Evolutionary conservation across 176 grass and related monocot species (phyloP), one percentile per base, ranked within the genome.

Genomic region (Leersia perrieri): DNA sequence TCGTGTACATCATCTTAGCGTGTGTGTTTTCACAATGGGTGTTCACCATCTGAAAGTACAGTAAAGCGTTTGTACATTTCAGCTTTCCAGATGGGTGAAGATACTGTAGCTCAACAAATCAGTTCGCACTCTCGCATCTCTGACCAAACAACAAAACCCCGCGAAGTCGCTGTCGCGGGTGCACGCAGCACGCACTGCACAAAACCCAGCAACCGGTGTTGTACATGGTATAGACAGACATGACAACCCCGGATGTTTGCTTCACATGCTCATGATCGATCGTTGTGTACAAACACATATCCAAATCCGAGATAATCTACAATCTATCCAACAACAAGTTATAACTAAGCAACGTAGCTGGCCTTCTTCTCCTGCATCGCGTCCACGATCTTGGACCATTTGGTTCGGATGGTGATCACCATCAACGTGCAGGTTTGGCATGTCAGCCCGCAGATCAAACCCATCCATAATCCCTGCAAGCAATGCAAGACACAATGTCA

Each of bases 391-490:
- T 82, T 84, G 38, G 69, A 74, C 96, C 90, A 93, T 60, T 84
- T 89, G 28, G 86, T 88, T 26, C 92, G 86, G 35, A 79, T 7
- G 64, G 96, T 98, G 84, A 98, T 93, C 32, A 93, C 74, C 33
- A 95, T 5, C 62, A 99, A 79, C 39, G 81, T 5, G 73, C 20
- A 28, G 3, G 84, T 60, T 82, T 95, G 96, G 80, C 84, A 90
- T 11, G 64, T 66, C 38, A 93, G 71, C 13, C 96, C 96, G 75
- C 88, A 93, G 45, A 90, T 86, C 26, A 99, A 61, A 76, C 96
- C 96, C 86, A 58, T 45, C 90, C 96, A 95, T 7, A 93, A 66
- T 9, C 96, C 96, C 94, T 97, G 77, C 35, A 45, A 15, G 8
- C 53, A 25, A 58, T 10, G 22, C 22, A 3, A n/a, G 5, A 16